These are phyloP conservation scores for Aspergillus jensenii DNA, from an alignment of 2,329 filamentous ascomycete species.

Conservation along the genomic window DNA sequence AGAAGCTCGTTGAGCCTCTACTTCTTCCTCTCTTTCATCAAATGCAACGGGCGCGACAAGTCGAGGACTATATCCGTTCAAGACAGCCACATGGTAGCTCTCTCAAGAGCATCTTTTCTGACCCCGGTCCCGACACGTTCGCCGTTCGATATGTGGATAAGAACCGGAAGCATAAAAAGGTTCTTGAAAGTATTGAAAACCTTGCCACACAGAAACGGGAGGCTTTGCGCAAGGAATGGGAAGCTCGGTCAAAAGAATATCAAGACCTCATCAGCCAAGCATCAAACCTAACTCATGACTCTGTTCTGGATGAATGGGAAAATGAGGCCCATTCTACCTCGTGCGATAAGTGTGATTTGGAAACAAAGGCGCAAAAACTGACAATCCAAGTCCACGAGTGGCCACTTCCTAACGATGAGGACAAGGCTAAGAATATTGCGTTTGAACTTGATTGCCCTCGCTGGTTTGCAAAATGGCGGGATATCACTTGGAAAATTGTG, in stretches of 20 bases:
- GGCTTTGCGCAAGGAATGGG: slow-evolving; percentile 3
- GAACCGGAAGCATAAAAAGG: slow-evolving; percentile 37
- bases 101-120: slow-evolving; percentile 42
- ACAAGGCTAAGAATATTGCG: slow-evolving; percentile 42
- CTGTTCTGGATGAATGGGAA: not conserved
- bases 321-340: not conserved
- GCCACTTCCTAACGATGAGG: slow-evolving; percentile 46
- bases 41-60: slow-evolving; percentile 10
- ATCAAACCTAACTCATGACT: not conserved
- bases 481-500: slow-evolving; percentile 45
- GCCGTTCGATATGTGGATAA: slow-evolving; percentile 47
- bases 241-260: slow-evolving; percentile 1
- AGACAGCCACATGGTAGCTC: slow-evolving; percentile 32
- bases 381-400: slow-evolving; percentile 54
- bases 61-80: slow-evolving; percentile 13
- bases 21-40: slow-evolving; percentile 41
- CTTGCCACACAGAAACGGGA: not conserved
- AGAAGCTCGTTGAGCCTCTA: slow-evolving; percentile 44
- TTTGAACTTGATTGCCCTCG: slow-evolving; percentile 52
- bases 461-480: slow-evolving; percentile 48
- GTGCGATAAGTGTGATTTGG: slow-evolving; percentile 37
- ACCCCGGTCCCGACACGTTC: slow-evolving; percentile 39
- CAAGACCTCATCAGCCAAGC: slow-evolving; percentile 5
- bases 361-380: slow-evolving; percentile 34
- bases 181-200: slow-evolving; percentile 17